Evolutionary conservation across 1,284 basidiomycete species (phyloP).

Genomic region (Leccinum griseonigrum): DNA sequence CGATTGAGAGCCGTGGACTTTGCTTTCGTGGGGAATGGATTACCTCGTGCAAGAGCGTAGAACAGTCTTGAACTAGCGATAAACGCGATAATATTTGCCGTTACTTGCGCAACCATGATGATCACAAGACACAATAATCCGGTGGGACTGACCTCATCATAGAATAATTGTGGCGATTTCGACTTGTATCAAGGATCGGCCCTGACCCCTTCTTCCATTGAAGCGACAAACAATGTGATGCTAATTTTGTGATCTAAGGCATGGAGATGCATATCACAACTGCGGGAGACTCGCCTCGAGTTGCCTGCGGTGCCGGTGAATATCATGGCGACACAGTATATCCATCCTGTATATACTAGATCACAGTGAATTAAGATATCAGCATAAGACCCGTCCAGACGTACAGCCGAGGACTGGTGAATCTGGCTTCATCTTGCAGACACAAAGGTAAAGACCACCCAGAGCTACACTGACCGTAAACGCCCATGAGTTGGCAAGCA

Average conservation of each 20-base stretch:
- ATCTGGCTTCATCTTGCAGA: constrained; percentile 62
- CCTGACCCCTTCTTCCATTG: constrained; percentile 48
- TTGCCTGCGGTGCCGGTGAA: constrained; percentile 63
- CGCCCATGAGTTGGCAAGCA: constrained; percentile 1
- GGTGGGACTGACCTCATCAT: constrained; percentile 49
- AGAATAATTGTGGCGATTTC: constrained; percentile 58
- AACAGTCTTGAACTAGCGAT: constrained; percentile 57
- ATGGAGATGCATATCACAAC: neutral
- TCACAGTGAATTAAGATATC: neutral
- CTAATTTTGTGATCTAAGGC: constrained; percentile 28
- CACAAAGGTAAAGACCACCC: constrained; percentile 63
- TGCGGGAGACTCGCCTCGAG: constrained; percentile 39
- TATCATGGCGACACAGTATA: constrained; percentile 61
- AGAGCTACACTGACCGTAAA: constrained; percentile 45
- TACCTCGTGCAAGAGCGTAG: constrained; percentile 56
- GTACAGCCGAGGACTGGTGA: constrained; percentile 53
- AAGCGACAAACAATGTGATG: constrained; percentile 54
- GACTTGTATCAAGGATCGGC: constrained; percentile 44
- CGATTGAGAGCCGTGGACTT: constrained; percentile 50
- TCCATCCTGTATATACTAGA: constrained; percentile 54
- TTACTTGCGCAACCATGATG: constrained; percentile 50
- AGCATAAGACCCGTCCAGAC: constrained; percentile 16
- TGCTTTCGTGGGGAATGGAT: constrained; percentile 48
- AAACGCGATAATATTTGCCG: constrained; percentile 57
- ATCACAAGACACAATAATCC: constrained; percentile 50